Base-by-base conservation (phyloP, 2,329 filamentous ascomycete genomes). In the Didymella glomerata region DNA sequence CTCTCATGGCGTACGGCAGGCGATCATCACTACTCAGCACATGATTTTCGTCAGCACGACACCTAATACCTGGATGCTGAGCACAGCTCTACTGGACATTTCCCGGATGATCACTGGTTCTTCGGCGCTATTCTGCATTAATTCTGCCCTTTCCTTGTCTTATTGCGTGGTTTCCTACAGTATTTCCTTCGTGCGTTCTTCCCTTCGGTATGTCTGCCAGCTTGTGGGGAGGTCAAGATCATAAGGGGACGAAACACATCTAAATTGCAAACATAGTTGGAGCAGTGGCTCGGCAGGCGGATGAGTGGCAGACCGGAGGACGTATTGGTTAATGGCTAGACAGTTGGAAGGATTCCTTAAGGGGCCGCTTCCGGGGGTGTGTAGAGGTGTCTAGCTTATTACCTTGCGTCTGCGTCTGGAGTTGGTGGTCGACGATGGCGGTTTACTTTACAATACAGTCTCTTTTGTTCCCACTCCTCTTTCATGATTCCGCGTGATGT, bases 211-310 rank as follows among this genome's bases (percentile, higher is more conserved):
- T 77, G 75, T 77, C 73, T 76, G 68, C 70, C 75, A 74, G 76
- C 75, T 73, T 73, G 71, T 77, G 76, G 76, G 76, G 76, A 77
- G 69, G 76, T 76, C 68, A 70, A 68, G 69, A 65, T 72, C 59
- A 64, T 57, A 57, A 73, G 75, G 76, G 75, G 75, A 75, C 67
- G 74, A 75, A 68, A 68, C 58, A 75, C 60, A 69, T 61, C 61
- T 66, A 77, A 77, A 76, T 76, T 77, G 71, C 64, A 69, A 65
- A 48, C 53, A 65, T 68, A 66, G 58, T 48, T 64, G 64, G 58
- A 60, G 63, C 54, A 61, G 50, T 59, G 62, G 59, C 38, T 54
- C 62, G 57, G 61, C 55, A n/a, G 7, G 50, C 22, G 56, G 59
- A 64, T 45, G 51, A 65, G 62, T 69, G 66, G 67, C 65, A 62